Base-by-base conservation (phyloP, 805 yeast genomes). In the Metschnikowia similis region DNA sequence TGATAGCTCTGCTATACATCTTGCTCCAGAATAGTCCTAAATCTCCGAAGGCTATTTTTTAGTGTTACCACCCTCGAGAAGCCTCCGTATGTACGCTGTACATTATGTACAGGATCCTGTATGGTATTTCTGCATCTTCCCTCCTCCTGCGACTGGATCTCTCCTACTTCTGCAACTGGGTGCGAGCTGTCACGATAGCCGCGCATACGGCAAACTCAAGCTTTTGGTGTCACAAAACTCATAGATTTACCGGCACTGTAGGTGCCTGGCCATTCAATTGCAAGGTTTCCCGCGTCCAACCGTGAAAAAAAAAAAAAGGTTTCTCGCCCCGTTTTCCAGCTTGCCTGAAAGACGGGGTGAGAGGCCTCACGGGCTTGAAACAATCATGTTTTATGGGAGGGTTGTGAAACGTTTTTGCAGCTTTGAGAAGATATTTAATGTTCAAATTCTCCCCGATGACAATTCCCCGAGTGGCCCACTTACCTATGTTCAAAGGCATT, bases 111-210 rank as follows among this genome's bases (percentile, higher is more conserved):
- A 31, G 36, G 9, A 41, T 41, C 35, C 21, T 41, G 45, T 41
- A 41, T 30, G 45, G 26, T 14, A 9, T 32, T 32, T 41, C 45
- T 41, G 45, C 37, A 41, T 17, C 13, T 17, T 38, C 27, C 41
- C 34, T 9, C 13, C 34, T 31, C 13, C n/a, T 6, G 6, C 11
- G n/a, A 31, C 36, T 31, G 43, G 34, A 31, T 17, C 13, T 16
- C 17, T 37, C 41, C 45, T 17, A 32, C 45, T 10, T 21, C 35
- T 41, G 45, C 45, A 41, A 41, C 36, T n/a, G n/a, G 26, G 37
- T 26, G 45, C 45, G 45, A 17, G 27, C 29, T 41, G 45, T 16
- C 34, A 13, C 13, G 45, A 41, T 41, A 41, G 45, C 45, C 45
- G 37, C 45, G 45, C 45, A 41, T 10, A 21, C 31, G 44, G 14